These are phyloP conservation scores for Colletotrichum sp. DNA, from an alignment of 2,329 filamentous ascomycete species.

Conservation along the genomic window DNA sequence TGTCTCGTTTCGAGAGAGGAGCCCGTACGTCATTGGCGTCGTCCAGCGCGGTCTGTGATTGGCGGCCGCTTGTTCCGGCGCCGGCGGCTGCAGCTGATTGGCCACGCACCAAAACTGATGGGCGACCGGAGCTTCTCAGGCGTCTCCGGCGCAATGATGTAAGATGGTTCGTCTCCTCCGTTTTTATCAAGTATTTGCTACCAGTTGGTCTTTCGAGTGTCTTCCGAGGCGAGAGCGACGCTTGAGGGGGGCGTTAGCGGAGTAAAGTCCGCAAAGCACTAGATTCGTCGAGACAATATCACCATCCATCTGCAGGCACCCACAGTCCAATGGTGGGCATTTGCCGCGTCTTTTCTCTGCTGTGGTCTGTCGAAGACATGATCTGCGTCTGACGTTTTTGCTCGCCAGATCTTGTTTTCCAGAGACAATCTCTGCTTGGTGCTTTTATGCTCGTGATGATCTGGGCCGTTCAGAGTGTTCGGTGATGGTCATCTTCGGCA, in stretches of 20 bases:
- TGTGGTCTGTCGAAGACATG: not conserved
- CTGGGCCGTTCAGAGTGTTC: too few relatives aligned
- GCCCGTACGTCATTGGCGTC: not conserved
- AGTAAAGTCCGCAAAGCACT: not conserved
- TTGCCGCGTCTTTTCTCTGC: not conserved
- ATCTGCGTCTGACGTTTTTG: not conserved
- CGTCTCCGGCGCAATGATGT: not conserved
- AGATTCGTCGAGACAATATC: not conserved
- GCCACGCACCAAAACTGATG: too few relatives aligned
- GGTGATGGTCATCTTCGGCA: too few relatives aligned
- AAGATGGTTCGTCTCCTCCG: not conserved
- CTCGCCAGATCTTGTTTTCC: not conserved
- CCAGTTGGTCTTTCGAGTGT: too few relatives aligned
- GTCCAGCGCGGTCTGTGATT: not conserved
- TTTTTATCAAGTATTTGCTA: not conserved
- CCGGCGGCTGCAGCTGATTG: not conserved
- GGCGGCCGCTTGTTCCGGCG: rapidly evolving
- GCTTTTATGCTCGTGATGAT: not conserved
- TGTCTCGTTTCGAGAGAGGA: not conserved
- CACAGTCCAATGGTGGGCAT: too few relatives aligned
- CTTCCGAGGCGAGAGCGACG: not conserved
- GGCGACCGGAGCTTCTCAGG: not conserved
- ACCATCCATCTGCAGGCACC: too few relatives aligned
- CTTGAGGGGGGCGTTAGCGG: not conserved
- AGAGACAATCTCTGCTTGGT: not conserved